Conservation (phyloP, 208 protist species). For the Angomonas deanei region DNA sequence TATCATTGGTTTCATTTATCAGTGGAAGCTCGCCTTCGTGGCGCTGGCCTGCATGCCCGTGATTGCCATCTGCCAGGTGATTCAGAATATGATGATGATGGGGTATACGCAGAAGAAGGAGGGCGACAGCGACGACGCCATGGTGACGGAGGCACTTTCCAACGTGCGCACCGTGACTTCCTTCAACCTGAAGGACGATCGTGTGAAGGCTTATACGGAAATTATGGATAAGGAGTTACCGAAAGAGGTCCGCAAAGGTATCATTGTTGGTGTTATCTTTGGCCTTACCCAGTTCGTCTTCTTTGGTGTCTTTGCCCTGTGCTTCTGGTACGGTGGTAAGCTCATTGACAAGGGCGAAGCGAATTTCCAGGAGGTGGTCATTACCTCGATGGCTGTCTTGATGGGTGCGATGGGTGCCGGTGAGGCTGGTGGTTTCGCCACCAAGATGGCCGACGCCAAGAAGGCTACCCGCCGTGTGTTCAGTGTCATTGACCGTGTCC, state of each 20-base stretch:
- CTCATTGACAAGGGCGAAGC: conserved; percentile 62
- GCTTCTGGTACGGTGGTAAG: conserved; percentile 78
- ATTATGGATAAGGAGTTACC: conserved; percentile 18
- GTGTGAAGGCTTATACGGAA: conserved; percentile 17
- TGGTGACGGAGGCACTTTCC: conserved; percentile 67
- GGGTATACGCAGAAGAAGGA: conserved; percentile 29
- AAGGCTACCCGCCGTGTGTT: conserved; percentile 50
- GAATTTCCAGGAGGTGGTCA: conserved; percentile 45
- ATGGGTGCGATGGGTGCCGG: conserved; percentile 51
- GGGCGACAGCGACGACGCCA: conserved; percentile 35
- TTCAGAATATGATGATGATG: conserved; percentile 41
- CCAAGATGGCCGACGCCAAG: conserved; percentile 45
- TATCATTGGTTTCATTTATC: conserved; percentile 52
- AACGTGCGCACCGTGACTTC: conserved; percentile 70
- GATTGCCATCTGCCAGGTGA: conserved; percentile 24
- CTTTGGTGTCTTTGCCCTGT: conserved; percentile 49
- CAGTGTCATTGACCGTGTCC: conserved; percentile 71
- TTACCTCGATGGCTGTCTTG: conserved; percentile 43
- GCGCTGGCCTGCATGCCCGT: conserved; percentile 49
- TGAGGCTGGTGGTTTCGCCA: conserved; percentile 61
- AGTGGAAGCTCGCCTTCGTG: conserved; percentile 75
- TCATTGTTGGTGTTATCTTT: conserved; percentile 34
- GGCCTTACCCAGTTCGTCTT: conserved; percentile 58
- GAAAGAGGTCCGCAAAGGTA: conserved; percentile 15
- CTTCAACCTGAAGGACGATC: conserved; percentile 58